These are phyloP conservation scores for Penicillium subrubescens DNA, from an alignment of 495 filamentous ascomycete genomes.

Conservation along the genomic window DNA sequence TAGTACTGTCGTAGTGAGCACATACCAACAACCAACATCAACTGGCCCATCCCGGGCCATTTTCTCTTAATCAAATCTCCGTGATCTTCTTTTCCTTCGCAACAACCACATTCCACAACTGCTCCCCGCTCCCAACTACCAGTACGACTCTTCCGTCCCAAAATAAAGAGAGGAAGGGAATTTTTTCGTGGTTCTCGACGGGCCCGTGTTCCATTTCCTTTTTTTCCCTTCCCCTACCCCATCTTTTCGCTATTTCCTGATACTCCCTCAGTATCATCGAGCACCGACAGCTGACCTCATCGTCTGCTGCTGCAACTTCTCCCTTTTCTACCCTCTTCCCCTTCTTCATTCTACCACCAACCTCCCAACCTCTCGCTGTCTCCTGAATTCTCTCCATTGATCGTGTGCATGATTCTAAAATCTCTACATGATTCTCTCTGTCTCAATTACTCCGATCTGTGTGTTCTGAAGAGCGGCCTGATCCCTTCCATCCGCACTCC, in stretches of 20 bases:
- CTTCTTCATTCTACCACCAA: conserved; percentile 17
- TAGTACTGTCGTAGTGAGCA: not conserved
- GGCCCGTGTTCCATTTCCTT: conserved; percentile 12
- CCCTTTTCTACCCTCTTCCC: conserved; percentile 30
- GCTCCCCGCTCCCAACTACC: not conserved
- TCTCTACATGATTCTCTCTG: conserved; percentile 11
- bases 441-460: not conserved
- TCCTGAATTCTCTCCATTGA: not conserved
- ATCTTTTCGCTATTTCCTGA: conserved; percentile 19
- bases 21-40: not conserved
- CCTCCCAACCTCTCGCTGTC: not conserved
- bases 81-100: conserved; percentile 19
- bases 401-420: not conserved
- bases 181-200: conserved; percentile 1
- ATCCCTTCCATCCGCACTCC: not conserved
- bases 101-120: conserved; percentile 31
- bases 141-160: conserved; percentile 26
- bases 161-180: conserved; percentile 32
- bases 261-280: conserved; percentile 27
- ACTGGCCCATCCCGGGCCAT: conserved; percentile 15
- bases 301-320: conserved; percentile 17
- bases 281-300: conserved; percentile 38
- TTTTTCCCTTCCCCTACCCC: conserved; percentile 3
- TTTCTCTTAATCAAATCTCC: conserved; percentile 4
- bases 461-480: not conserved